These are phyloP conservation scores for Populus euphratica DNA, from an alignment of 345 rosid genomes.

Conservation along the genomic window DNA sequence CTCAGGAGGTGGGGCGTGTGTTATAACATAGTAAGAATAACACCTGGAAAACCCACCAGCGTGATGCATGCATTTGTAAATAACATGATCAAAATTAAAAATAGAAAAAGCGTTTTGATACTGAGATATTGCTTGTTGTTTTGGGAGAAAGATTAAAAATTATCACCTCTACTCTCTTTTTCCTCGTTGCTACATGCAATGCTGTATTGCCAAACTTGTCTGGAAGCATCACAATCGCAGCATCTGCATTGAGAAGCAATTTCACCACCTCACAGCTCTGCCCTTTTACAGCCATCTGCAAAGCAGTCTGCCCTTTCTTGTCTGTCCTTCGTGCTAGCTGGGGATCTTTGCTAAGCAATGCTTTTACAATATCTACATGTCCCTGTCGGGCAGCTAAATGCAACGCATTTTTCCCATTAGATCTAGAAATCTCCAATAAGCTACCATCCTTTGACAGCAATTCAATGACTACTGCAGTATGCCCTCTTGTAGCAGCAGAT, in stretches of 20 bases:
- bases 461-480: constrained; percentile 77
- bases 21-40: not conserved
- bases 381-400: constrained; percentile 91
- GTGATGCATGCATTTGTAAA: not conserved
- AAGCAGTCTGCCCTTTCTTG: constrained; percentile 91
- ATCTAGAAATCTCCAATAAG: constrained; percentile 66
- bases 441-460: constrained; percentile 70
- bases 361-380: constrained; percentile 68
- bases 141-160: constrained; percentile 9
- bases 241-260: constrained; percentile 85
- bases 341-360: constrained; percentile 71
- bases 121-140: not conserved
- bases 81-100: not conserved
- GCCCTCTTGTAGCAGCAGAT: constrained; percentile 89
- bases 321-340: constrained; percentile 88
- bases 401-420: constrained; percentile 87
- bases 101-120: not conserved
- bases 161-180: constrained; percentile 76
- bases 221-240: constrained; percentile 91
- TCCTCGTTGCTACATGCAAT: constrained; percentile 89
- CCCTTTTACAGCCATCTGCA: constrained; percentile 97
- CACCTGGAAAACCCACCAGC: not conserved
- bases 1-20: not conserved
- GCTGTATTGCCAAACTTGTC: constrained; percentile 93
- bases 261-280: constrained; percentile 84